Percentiles rank a stretch among this genome's conserved stretches.
These are phyloP conservation scores for Eimeria praecox DNA, from an alignment of 169 alveolate species.

Conservation along the genomic window DNA sequence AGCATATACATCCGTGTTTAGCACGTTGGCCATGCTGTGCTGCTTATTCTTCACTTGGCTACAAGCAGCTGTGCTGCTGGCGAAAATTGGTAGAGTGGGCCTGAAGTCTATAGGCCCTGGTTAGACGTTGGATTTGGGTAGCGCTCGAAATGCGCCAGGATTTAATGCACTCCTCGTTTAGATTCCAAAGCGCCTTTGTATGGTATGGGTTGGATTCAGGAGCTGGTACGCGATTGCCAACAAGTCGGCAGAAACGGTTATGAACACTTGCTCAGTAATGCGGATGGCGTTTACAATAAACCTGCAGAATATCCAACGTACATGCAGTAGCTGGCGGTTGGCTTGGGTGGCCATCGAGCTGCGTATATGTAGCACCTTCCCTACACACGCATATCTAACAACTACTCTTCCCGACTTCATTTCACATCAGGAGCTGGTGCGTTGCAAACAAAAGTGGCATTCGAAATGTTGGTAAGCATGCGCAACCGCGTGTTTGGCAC, in stretches of 20 bases:
- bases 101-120: not conserved
- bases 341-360: too few relatives aligned
- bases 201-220: not conserved
- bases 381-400: too few relatives aligned
- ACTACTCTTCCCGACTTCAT: too few relatives aligned
- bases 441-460: too few relatives aligned
- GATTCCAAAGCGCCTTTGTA: not conserved
- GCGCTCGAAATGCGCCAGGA: not conserved
- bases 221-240: not conserved
- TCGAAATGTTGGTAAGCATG: too few relatives aligned
- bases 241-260: not conserved
- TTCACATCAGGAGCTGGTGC: too few relatives aligned
- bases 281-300: too few relatives aligned
- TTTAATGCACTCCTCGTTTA: not conserved
- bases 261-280: not conserved
- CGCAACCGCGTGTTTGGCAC: too few relatives aligned
- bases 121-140: not conserved
- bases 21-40: not conserved
- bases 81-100: not conserved
- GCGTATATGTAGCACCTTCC: too few relatives aligned
- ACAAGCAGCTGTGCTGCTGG: not conserved
- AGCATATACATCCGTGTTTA: not conserved
- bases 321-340: too few relatives aligned
- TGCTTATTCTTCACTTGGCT: not conserved
- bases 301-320: too few relatives aligned